Evolutionary conservation across 306 rosid genomes (phyloP), one percentile per base, ranked within the genome.

Genomic region (Trichosanthes truncata): DNA sequence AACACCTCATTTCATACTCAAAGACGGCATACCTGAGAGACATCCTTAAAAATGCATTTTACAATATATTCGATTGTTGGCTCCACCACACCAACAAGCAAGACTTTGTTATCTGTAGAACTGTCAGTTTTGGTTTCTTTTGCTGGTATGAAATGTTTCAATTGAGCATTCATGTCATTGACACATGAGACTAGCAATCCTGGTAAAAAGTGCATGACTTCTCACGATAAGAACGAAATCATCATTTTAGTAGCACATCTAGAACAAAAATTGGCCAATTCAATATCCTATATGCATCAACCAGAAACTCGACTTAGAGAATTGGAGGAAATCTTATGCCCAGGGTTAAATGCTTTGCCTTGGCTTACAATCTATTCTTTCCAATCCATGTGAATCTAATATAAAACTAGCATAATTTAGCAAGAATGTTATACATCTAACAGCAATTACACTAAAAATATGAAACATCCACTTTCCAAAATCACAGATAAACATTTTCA

Each of bases 61-160:
- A 91, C 85, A 56, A 89, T 85, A 85, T 89, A 92, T 86, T 95
- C 98, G 76, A 92, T 89, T 79, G 93, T 83, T 65, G 98, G 98
- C 80, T 95, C 98, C 84, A 92, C 87, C 84, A 92, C 80, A 84
- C 82, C 74, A 81, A 92, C 77, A 74, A 85, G 86, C 87, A 87
- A 78, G 41, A 84, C 87, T 80, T 80, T 89, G 85, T 84, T 79
- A 53, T 59, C 82, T n/a, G 72, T 78, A 56, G 65, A 76, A 61
- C 82, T 82, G 80, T 84, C 84, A 56, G 56, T 71, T 36, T 85
- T 73, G 51, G 84, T 48, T 83, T 83, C 91, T 55, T 83, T 86
- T 78, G 84, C 82, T 13, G 89, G 84, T 72, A 87, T 69, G 78
- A 84, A 75, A 82, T 84, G 81, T 60, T 83, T 77, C 88, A 89